A percentile compares a stretch with the other conserved stretches of the same genome.
phyloP scores from a whole-genome alignment of 2,329 filamentous ascomycete species.

The Hypoxylon sp. region DNA sequence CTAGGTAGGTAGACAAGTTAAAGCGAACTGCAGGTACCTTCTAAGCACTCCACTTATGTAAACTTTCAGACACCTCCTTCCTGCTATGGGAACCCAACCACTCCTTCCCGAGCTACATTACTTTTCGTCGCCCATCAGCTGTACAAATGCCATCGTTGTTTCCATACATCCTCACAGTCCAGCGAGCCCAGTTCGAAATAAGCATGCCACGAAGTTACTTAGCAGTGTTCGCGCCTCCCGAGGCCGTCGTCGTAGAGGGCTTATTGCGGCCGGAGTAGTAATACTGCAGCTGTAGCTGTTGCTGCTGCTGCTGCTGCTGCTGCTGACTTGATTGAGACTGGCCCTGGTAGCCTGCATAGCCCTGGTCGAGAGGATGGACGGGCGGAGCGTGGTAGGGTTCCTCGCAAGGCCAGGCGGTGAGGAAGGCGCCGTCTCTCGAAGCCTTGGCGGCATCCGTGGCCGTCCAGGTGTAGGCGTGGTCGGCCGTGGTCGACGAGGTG shows the following conservation, averaged over 20 bases:
- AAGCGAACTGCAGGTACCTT: no score
- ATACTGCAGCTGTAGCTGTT: conserved; percentile 4
- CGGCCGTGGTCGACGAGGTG: neutral
- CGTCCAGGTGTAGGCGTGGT: conserved; percentile 25
- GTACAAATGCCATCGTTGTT: neutral
- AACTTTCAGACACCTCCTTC: neutral
- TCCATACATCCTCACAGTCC: neutral
- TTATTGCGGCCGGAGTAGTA: neutral
- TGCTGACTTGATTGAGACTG: conserved; percentile 7
- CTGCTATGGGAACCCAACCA: neutral
- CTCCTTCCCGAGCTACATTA: neutral
- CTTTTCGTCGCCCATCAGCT: neutral
- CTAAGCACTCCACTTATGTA: no score
- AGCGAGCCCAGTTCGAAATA: no score
- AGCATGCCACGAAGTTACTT: neutral
- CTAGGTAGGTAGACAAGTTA: no score
- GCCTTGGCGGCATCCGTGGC: conserved; percentile 35
- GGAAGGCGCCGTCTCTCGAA: conserved; percentile 34
- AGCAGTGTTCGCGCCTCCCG: conserved; percentile 2
- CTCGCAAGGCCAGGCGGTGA: conserved; percentile 37
- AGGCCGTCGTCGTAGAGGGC: neutral
- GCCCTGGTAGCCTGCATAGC: neutral
- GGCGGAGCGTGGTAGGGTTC: conserved; percentile 29
- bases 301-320: conserved; percentile 5
- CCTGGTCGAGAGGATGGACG: conserved; percentile 1